phyloP scores from a whole-genome alignment of 495 filamentous ascomycete genomes.

The Sabuloglossum arenarium region DNA sequence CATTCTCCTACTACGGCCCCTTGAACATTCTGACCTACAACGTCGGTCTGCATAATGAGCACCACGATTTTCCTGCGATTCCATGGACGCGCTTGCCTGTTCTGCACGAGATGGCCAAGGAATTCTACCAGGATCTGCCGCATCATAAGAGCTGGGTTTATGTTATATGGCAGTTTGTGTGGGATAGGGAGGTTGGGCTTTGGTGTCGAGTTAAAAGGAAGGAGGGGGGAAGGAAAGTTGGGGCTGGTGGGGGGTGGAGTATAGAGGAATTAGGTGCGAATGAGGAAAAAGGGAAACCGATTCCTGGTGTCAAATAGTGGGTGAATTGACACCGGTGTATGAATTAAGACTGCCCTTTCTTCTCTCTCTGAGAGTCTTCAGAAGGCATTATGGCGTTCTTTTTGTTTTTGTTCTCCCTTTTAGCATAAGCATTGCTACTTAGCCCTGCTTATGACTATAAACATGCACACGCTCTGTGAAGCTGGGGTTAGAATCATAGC shows the following conservation, averaged over 20 bases:
- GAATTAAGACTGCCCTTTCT: background rate
- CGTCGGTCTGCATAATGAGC: constrained; percentile 93
- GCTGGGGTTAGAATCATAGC: too few species aligned
- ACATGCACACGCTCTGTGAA: too few species aligned
- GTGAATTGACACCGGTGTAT: background rate
- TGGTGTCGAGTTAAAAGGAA: constrained; percentile 86
- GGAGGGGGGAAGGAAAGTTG: constrained; percentile 50
- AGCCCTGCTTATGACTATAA: too few species aligned
- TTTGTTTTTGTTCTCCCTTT: background rate
- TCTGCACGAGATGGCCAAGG: constrained; percentile 59
- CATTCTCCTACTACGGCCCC: constrained; percentile 88
- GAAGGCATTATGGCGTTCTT: background rate
- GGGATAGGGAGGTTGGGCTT: constrained; percentile 69
- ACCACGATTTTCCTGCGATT: constrained; percentile 94
- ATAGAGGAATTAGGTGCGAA: constrained; percentile 31
- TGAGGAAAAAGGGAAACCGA: background rate
- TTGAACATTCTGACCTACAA: constrained; percentile 91
- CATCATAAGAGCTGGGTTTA: constrained; percentile 74
- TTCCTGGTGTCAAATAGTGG: constrained; percentile 3
- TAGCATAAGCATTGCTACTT: background rate
- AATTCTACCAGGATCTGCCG: constrained; percentile 85
- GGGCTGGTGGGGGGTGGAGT: constrained; percentile 22
- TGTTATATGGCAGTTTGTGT: constrained; percentile 88
- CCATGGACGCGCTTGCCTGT: constrained; percentile 72
- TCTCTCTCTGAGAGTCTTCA: background rate